A percentile compares a stretch with the other conserved stretches of the same genome.
phyloP scores from a whole-genome alignment of 331 rosid genomes.

The Acacia pycnantha region DNA sequence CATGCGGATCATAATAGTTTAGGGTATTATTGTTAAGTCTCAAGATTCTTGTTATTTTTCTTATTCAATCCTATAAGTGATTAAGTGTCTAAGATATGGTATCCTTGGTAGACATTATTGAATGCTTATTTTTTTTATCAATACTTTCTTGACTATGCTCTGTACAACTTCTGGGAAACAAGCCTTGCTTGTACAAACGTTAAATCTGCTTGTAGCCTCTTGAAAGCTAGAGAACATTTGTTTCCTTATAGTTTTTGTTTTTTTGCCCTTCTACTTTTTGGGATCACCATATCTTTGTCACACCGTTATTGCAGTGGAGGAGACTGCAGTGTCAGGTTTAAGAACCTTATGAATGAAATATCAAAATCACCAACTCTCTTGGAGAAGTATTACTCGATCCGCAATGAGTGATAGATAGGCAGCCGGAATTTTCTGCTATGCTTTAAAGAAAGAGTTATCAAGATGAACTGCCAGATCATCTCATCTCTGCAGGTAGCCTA shows the following conservation, averaged over 20 bases:
- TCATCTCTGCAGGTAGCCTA: constrained; percentile 7
- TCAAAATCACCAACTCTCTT: constrained; percentile 70
- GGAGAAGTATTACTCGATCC: constrained; percentile 85
- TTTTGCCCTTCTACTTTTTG: background rate
- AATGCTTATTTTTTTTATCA: background rate
- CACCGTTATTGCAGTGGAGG: constrained; percentile 73
- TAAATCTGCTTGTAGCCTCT: no score
- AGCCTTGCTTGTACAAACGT: background rate
- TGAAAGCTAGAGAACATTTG: background rate
- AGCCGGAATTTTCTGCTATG: background rate
- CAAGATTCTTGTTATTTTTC: background rate
- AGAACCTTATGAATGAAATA: constrained; percentile 90
- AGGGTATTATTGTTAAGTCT: background rate
- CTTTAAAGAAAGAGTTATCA: constrained; percentile 13
- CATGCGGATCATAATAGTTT: background rate
- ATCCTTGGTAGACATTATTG: background rate
- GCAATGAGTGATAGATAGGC: constrained; percentile 66
- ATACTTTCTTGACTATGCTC: background rate
- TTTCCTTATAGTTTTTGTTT: background rate
- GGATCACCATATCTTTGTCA: background rate
- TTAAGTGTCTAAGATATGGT: background rate
- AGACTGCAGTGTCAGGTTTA: constrained; percentile 91
- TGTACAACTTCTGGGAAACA: background rate
- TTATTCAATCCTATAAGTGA: background rate
- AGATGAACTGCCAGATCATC: constrained; percentile 22